Conservation (phyloP, 1,139 yeast genomes). For the Debaryomyces coudertii region DNA sequence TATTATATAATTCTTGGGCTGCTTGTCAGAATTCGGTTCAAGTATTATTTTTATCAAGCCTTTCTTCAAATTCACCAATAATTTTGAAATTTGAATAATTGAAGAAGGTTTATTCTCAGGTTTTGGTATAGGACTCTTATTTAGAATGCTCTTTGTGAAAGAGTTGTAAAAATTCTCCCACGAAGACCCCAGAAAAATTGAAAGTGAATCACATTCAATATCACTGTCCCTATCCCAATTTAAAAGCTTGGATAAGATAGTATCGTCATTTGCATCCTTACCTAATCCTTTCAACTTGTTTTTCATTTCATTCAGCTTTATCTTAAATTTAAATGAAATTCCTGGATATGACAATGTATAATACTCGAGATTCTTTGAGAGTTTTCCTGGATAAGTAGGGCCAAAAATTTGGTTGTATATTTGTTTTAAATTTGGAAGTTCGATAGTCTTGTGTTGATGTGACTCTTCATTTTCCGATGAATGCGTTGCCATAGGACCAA, state of each 20-base stretch:
- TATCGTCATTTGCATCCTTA: conserved; percentile 18
- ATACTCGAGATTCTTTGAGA: conserved; percentile 19
- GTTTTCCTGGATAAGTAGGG: conserved; percentile 62
- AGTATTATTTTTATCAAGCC: conserved; percentile 18
- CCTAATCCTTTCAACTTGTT: conserved; percentile 17
- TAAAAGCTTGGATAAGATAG: conserved; percentile 33
- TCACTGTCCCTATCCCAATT: conserved; percentile 36
- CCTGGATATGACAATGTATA: conserved; percentile 60
- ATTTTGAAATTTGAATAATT: conserved; percentile 4
- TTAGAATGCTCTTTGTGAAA: conserved; percentile 28
- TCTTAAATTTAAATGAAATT: conserved; percentile 47
- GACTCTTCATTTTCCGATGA: background rate
- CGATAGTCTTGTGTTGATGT: conserved; percentile 4
- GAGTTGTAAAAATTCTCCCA: conserved; percentile 29
- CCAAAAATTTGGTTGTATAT: conserved; percentile 63
- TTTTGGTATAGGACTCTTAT: background rate
- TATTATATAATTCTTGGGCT: conserved; percentile 13
- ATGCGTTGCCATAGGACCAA: background rate
- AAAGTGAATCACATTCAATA: conserved; percentile 38
- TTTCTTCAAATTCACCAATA: conserved; percentile 17
- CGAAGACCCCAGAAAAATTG: conserved; percentile 37
- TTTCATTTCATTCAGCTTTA: conserved; percentile 24
- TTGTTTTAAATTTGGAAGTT: conserved; percentile 35
- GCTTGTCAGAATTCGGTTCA: conserved; percentile 12
- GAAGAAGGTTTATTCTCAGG: background rate